Conservation (phyloP, 495 filamentous ascomycete species). For the Chaetomium cochliodes region DNA sequence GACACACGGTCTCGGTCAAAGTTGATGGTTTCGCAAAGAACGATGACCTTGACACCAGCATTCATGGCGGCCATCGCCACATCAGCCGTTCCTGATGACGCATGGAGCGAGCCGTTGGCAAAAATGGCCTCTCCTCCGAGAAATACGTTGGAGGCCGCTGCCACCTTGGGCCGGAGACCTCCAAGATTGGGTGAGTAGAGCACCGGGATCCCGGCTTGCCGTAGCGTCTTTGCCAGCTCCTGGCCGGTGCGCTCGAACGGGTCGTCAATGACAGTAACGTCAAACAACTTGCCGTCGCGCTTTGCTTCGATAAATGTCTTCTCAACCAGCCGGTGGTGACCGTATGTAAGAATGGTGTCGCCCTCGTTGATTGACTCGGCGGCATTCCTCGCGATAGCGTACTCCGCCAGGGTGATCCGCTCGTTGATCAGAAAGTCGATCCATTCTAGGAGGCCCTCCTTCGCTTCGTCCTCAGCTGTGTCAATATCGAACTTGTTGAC, state of each 20-base stretch:
- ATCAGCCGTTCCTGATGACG: slow-evolving; percentile 79
- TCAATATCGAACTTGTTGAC: slow-evolving; percentile 84
- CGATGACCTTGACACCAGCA: slow-evolving; percentile 73
- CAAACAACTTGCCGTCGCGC: slow-evolving; percentile 60
- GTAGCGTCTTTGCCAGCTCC: slow-evolving; percentile 66
- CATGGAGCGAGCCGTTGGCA: slow-evolving; percentile 84
- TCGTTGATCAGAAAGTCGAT: slow-evolving; percentile 92
- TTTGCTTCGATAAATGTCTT: slow-evolving; percentile 71
- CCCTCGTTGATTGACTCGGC: slow-evolving; percentile 67
- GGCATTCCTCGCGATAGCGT: slow-evolving; percentile 75
- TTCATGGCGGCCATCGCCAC: slow-evolving; percentile 84
- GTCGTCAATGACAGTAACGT: slow-evolving; percentile 83
- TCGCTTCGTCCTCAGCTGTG: slow-evolving; percentile 72
- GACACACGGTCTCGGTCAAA: slow-evolving; percentile 83
- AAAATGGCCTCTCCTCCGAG: slow-evolving; percentile 89
- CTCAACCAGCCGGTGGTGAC: slow-evolving; percentile 81
- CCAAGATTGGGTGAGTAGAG: slow-evolving; percentile 75
- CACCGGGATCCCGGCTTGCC: slow-evolving; percentile 66
- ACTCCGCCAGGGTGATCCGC: slow-evolving; percentile 80
- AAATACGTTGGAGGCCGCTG: slow-evolving; percentile 74
- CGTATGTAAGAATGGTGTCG: slow-evolving; percentile 84
- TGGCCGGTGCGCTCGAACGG: slow-evolving; percentile 72
- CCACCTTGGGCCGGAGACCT: slow-evolving; percentile 67
- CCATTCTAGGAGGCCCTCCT: slow-evolving; percentile 67
- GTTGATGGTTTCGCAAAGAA: slow-evolving; percentile 93